Evolutionary conservation across 805 yeast species (phyloP), one percentile per base, ranked within the genome.

Genomic region (Candida schatavii): DNA sequence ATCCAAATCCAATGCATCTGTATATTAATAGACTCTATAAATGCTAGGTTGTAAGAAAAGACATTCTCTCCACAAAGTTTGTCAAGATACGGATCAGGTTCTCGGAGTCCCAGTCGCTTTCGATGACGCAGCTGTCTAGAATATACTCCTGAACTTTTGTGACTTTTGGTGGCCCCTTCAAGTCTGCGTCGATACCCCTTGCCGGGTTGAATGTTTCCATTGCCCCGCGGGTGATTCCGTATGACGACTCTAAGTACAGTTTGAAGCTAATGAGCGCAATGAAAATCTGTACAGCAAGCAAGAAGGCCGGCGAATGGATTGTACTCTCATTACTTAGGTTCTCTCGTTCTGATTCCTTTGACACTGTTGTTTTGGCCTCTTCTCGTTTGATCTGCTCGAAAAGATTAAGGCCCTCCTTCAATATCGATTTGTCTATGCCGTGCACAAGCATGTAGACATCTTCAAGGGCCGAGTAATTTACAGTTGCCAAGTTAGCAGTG

Each of bases 381-480:
- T 5, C 15, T 33, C 7, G 23, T 19, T 42, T 39, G 20, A 56
- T 33, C 41, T 41, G 39, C 43, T 60, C 57, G 4, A 56, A 40
- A 10, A 76, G 45, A 20, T 67, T 66, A 17, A 64, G 49, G 2
- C 77, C 80, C 32, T 72, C 71, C 3, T 64, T 57, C 1, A 71
- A 52, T 2, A 77, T 49, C 0, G 70, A 44, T 34, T 66, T 55
- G 41, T 80, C 80, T 27, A 81, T 51, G 1, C 64, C 70, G 35
- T 62, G 56, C 3, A 78, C 50, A 1, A 81, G 23, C 0, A 64
- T 44, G 35, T 74, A 68, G 0, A 78, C 71, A 39, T 83, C 88
- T 42, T 82, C 87, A 35, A 70, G 54, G 0, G 71, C 62, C 0
- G 51, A 47, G 33, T 79, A 70, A 2, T 61, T 63, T 13, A 72